These are phyloP conservation scores for Salix koriyanagi DNA, from an alignment of 345 rosid genomes.

Conservation along the genomic window DNA sequence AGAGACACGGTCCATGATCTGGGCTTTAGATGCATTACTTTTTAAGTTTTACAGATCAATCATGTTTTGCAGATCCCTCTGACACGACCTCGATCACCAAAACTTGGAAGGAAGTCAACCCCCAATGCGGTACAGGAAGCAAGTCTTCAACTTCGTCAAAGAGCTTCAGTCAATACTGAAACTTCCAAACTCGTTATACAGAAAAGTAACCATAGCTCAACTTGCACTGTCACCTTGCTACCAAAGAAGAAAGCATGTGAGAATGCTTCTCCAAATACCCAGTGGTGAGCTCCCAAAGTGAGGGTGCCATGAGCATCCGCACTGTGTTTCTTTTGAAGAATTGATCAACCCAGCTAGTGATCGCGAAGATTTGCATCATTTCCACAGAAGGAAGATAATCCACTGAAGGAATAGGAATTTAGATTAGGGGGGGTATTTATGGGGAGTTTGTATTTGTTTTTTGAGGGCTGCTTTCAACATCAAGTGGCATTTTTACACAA, in stretches of 20 bases:
- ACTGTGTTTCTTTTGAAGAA: not conserved
- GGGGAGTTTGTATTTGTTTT: not conserved
- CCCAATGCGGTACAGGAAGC: constrained; percentile 26
- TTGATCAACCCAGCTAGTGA: not conserved
- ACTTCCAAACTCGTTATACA: constrained; percentile 27
- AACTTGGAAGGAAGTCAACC: constrained; percentile 41
- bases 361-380: not conserved
- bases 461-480: constrained; percentile 6
- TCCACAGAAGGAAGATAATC: not conserved
- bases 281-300: constrained; percentile 16
- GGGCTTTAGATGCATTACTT: not conserved
- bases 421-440: not conserved
- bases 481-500: not conserved
- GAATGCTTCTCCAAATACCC: constrained; percentile 70
- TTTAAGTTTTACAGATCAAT: not conserved
- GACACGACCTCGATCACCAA: constrained; percentile 44
- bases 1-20: not conserved
- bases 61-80: constrained; percentile 40
- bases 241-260: constrained; percentile 48
- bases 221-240: constrained; percentile 29
- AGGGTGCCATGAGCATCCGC: not conserved
- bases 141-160: constrained; percentile 34
- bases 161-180: constrained; percentile 29
- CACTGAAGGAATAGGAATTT: not conserved
- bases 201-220: constrained; percentile 32